These are phyloP conservation scores for Kwoniella europaea DNA, from an alignment of 768 basidiomycete species.

Conservation along the genomic window DNA sequence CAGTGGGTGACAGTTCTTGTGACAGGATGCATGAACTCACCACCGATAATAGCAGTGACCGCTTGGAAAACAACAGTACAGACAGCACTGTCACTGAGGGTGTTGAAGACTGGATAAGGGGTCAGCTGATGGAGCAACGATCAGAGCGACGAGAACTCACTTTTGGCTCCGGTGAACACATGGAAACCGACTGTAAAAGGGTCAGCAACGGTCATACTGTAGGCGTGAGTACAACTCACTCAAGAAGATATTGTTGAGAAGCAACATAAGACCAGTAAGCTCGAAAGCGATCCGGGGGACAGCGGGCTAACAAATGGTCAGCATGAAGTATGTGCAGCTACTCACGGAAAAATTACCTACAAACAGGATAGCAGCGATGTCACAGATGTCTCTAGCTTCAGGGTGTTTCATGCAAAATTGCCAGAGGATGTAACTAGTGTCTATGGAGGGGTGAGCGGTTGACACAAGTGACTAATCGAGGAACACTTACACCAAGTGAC, in stretches of 20 bases:
- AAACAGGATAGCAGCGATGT: constrained; percentile 62
- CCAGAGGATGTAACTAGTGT: constrained; percentile 64
- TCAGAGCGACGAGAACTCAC: constrained; percentile 18
- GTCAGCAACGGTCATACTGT: background rate
- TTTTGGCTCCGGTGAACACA: constrained; percentile 51
- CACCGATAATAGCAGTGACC: constrained; percentile 49
- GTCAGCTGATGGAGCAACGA: constrained; percentile 8
- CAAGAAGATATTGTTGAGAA: constrained; percentile 65
- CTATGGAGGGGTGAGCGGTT: constrained; percentile 22
- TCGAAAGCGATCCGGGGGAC: constrained; percentile 64
- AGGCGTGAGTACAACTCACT: constrained; percentile 25
- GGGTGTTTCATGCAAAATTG: constrained; percentile 64
- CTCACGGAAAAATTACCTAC: constrained; percentile 2
- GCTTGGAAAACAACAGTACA: constrained; percentile 53
- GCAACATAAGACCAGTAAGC: constrained; percentile 64
- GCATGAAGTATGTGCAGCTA: background rate
- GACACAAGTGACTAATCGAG: background rate
- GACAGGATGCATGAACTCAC: constrained; percentile 23
- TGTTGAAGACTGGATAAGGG: constrained; percentile 45
- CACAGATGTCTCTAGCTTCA: constrained; percentile 64
- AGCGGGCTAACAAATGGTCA: constrained; percentile 54
- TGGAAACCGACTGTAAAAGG: constrained; percentile 40
- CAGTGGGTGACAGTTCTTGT: background rate
- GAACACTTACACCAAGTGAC: constrained; percentile 44
- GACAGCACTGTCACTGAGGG: constrained; percentile 40